Evolutionary conservation across 1,139 yeast species (phyloP), one percentile per base, ranked within the genome.

Genomic region (Yamadazyma buinensis): DNA sequence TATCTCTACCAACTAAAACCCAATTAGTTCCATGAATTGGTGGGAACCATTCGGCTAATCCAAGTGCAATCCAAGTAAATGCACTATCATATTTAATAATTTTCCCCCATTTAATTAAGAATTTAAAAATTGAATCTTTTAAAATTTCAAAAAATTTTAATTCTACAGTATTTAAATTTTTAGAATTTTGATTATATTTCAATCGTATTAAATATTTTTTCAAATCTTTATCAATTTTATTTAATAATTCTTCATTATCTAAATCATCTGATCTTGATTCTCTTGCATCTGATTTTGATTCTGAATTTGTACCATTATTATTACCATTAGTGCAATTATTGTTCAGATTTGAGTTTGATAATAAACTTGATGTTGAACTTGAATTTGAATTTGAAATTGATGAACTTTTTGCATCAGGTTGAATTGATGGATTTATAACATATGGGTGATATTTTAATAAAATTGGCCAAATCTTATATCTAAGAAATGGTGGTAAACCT

Each of bases 21-120:
- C 67, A 67, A 1, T 64, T 56, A 12, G 73, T 65, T 20, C 63
- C 56, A 3, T 64, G 63, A 22, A 69, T 55, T 3, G 87, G 85
- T 7, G 95, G 94, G 24, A 83, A 73, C 95, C 95, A 87, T 55
- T 87, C 95, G 2, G 95, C 94, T 34, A 90, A 63, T 8, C 88
- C 88, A 29, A 86, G 62, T 0, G 95, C 97, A 15, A 85, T 76
- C 95, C 96, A 88, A 1, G 92, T 72, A 51, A 87, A 67, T 0
- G 94, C 88, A 33, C 82, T 73, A 55, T 86, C 95, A 54, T 88
- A 90, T 42, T 81, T 81, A 38, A 85, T 74, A 40, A 81, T 70
- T 28, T 72, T 67, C 8, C 95, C 88, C 95, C 95, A 88, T 60
- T 85, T 85, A 15, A 61, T 59, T 32, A 84, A 60, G 52, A 88